Percentiles rank a stretch among this genome's conserved stretches.
Conservation (phyloP, 2,329 filamentous ascomycete species). For the Neodidymelliopsis sp. region DNA sequence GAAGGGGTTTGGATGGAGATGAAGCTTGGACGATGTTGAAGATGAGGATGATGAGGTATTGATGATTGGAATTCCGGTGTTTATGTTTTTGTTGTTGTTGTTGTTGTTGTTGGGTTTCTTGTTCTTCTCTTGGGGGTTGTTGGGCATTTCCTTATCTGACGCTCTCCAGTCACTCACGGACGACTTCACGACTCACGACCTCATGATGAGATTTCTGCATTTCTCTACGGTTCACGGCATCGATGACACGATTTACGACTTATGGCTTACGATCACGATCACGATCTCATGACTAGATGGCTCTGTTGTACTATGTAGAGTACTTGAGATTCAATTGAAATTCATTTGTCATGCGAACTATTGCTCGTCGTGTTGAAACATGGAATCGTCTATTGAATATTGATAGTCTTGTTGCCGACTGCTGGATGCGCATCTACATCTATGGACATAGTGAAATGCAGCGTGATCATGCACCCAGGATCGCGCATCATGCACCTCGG, state of each 20-base stretch:
- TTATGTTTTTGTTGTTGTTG: too few species aligned
- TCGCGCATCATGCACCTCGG: slow-evolving; percentile 24
- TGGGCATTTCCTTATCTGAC: neutral
- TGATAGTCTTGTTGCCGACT: neutral
- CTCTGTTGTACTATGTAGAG: slow-evolving; percentile 25
- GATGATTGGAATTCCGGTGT: too few species aligned
- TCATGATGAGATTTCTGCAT: neutral
- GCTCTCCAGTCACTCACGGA: neutral
- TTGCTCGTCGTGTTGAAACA: neutral
- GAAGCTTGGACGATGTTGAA: neutral
- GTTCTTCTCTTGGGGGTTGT: neutral
- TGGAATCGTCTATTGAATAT: too few species aligned
- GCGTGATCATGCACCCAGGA: slow-evolving; percentile 14
- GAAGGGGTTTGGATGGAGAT: neutral
- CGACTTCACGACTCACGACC: slow-evolving; percentile 1
- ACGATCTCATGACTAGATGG: slow-evolving; percentile 17
- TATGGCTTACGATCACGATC: slow-evolving; percentile 25
- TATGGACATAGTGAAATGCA: slow-evolving; percentile 4
- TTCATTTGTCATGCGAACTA: neutral
- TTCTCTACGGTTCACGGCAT: neutral
- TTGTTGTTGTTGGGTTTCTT: neutral
- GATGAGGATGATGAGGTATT: neutral
- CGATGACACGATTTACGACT: slow-evolving; percentile 24
- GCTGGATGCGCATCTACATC: too few species aligned
- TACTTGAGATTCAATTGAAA: slow-evolving; percentile 21